Evolutionary conservation across 2,329 filamentous ascomycete genomes (phyloP).

Genomic region (Colletotrichum graminicola): DNA sequence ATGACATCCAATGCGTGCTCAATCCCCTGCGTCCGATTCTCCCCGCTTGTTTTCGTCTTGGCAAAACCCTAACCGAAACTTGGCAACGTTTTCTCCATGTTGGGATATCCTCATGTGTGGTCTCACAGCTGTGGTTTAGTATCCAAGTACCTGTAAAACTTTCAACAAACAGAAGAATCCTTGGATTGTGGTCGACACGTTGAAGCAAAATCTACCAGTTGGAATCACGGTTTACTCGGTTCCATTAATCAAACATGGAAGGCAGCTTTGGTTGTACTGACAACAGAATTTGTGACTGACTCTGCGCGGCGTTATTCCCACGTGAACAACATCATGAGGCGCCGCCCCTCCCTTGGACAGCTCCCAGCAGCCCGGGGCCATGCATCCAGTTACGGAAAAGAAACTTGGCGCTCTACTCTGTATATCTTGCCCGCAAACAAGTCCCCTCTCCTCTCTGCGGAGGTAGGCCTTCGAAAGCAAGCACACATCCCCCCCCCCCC

Average conservation of each 20-base stretch:
- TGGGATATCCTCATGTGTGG: background rate
- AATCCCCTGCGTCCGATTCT: slow-evolving; percentile 8
- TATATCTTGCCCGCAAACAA: background rate
- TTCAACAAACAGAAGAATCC: background rate
- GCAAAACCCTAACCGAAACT: background rate
- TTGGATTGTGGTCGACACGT: background rate
- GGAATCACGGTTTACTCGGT: fast-evolving
- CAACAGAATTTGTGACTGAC: background rate
- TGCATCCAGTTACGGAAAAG: slow-evolving; percentile 17
- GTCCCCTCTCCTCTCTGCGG: background rate
- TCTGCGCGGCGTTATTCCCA: background rate
- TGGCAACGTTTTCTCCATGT: background rate
- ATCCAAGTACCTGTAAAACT: background rate
- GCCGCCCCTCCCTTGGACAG: background rate
- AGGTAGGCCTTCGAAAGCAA: background rate
- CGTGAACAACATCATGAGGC: background rate
- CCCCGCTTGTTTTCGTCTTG: slow-evolving; percentile 35
- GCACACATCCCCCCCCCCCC: background rate
- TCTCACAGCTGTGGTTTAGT: background rate
- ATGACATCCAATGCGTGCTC: slow-evolving; percentile 4
- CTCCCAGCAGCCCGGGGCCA: slow-evolving; percentile 9
- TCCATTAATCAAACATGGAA: too few species aligned
- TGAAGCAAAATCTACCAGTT: background rate
- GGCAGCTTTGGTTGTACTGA: background rate
- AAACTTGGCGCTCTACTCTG: slow-evolving; percentile 27